A percentile compares a stretch with the other conserved stretches of the same genome.
Evolutionary conservation across 176 grass and related monocot genomes (phyloP).

Genomic region (Carex scoparia): DNA sequence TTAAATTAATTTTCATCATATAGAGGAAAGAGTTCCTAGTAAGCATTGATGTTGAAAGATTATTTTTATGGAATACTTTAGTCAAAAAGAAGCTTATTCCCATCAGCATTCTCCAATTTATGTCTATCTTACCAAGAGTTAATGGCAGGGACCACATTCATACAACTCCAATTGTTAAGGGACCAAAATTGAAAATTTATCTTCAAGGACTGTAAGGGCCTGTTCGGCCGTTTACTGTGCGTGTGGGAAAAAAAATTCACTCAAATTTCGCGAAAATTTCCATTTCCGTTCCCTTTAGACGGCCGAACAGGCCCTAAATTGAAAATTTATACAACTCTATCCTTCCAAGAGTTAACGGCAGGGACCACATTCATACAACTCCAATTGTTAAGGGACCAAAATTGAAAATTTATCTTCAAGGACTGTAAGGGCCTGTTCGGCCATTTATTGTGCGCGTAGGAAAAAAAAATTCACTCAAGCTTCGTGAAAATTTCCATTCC

Average conservation of each 20-base stretch:
- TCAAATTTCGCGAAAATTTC: no score
- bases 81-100: background rate
- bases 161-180: background rate
- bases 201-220: background rate
- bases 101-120: background rate
- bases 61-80: background rate
- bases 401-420: background rate
- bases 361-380: constrained; percentile 1
- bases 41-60: background rate
- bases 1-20: background rate
- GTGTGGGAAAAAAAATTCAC: no score
- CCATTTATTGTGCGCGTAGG: no score
- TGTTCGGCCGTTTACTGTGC: no score
- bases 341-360: background rate
- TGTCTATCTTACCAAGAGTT: background rate
- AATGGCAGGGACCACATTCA: background rate
- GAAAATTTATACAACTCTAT: no score
- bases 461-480: no score
- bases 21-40: background rate
- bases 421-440: background rate
- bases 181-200: background rate
- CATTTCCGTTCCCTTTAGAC: no score
- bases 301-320: no score
- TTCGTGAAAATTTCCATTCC: no score
- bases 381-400: background rate